Evolutionary conservation across 2,329 filamentous ascomycete species (phyloP), one percentile per base, ranked within the genome.

Genomic region (Aspergillus caelatus): DNA sequence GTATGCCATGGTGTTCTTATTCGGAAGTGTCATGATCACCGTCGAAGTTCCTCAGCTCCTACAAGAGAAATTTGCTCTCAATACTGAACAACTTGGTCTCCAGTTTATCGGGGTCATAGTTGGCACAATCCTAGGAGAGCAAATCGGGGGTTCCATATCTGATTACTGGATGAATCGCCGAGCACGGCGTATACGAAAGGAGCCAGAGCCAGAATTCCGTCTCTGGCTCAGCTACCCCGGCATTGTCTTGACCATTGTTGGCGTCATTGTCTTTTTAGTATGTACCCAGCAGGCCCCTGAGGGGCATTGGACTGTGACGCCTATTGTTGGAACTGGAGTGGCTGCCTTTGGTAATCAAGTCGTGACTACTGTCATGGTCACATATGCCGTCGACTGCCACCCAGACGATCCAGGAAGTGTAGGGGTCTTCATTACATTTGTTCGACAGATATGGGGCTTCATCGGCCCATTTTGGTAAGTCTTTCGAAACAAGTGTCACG

Each of bases 1-100:
- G 5, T 88, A 89, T 70, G 75, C 85, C 6, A 86, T 89, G 80
- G 76, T 86, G 14, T 89, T 89, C 73, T 75, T 84, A 4, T 88
- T 85, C 71, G 81, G 75, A 43, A 83, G 77, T 63, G 82, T 88
- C 36, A 76, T 88, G 66, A 74, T 83, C 60, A 85, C 85, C 0
- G 83, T 89, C 39, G 86, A 89, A 69, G 84, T 89, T 9, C 87
- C 86, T 1, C 84, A 87, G 61, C 78, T 89, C 2, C 85, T 88
- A 68, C 78, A 82, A 5, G 74, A 80, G 45, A 84, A 84, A 64
- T 89, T 87, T 63, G 81, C 79, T 5, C 82, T 89, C 75, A 85
- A 86, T 71, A 72, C 84, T 0, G 82, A 88, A 72, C 82, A 88
- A 62, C 77, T 88, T 19, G 87, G 87, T 0, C 79, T 89, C 3